phyloP scores from a whole-genome alignment of 2,329 filamentous ascomycete genomes.

The Ophiognomonia clavigignenti-juglandacearum region DNA sequence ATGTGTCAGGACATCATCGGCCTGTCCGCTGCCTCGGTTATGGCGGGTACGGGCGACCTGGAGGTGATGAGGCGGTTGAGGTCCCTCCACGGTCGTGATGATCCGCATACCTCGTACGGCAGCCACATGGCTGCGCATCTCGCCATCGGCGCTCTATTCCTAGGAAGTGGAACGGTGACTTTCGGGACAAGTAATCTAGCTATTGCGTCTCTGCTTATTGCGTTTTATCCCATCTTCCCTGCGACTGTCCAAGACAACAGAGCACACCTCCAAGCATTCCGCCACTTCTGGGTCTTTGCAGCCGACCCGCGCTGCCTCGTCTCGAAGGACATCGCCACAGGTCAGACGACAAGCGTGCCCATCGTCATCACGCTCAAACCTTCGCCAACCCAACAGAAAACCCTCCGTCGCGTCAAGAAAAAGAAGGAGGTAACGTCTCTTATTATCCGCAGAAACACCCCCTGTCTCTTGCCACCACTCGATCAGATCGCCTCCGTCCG shows the following conservation, averaged over 20 bases:
- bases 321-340: conserved; percentile 79
- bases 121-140: conserved; percentile 91
- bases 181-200: conserved; percentile 86
- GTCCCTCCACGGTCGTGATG: conserved; percentile 80
- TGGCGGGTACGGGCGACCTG: conserved; percentile 93
- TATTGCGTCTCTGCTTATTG: conserved; percentile 77
- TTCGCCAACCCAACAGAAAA: conserved; percentile 28
- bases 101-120: conserved; percentile 81
- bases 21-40: conserved; percentile 78
- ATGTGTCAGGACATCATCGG: conserved; percentile 90
- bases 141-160: conserved; percentile 83
- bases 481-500: conserved; percentile 55
- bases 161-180: conserved; percentile 88
- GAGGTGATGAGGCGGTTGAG: conserved; percentile 79
- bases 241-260: conserved; percentile 87
- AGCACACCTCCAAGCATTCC: conserved; percentile 90
- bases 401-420: conserved; percentile 3
- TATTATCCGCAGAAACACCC: conserved; percentile 42
- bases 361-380: conserved; percentile 58
- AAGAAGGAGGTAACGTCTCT: conserved; percentile 28
- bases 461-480: conserved; percentile 61
- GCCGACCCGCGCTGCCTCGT: conserved; percentile 86
- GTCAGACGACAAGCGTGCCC: conserved; percentile 70
- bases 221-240: conserved; percentile 93
- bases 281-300: conserved; percentile 95